A percentile compares a stretch with the other conserved stretches of the same genome.
phyloP scores from a whole-genome alignment of 495 filamentous ascomycete species.

The Jackrogersella multiformis region DNA sequence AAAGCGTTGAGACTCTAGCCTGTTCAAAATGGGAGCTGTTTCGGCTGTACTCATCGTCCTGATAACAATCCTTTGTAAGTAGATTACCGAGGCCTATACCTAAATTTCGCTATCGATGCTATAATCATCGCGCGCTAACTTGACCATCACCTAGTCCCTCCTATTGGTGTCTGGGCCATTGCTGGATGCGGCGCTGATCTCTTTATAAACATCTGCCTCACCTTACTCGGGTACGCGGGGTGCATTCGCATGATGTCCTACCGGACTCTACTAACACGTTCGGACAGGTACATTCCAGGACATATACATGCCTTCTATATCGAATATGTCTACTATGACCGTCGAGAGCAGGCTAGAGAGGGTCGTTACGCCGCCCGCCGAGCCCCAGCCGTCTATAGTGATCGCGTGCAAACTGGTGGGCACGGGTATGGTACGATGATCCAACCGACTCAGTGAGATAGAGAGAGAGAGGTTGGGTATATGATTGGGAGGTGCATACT shows the following conservation, averaged over 20 bases:
- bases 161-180: slow-evolving; percentile 52
- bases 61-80: slow-evolving; percentile 64
- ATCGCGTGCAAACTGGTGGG: slow-evolving; percentile 78
- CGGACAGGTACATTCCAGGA: slow-evolving; percentile 73
- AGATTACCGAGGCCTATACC: neutral
- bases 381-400: slow-evolving; percentile 82
- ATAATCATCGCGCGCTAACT: slow-evolving; percentile 1
- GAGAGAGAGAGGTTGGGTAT: too few species aligned
- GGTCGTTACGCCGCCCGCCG: slow-evolving; percentile 58
- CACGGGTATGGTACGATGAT: slow-evolving; percentile 64
- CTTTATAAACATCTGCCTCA: slow-evolving; percentile 91
- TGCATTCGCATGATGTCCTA: neutral
- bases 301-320: slow-evolving; percentile 93
- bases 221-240: slow-evolving; percentile 61
- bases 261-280: slow-evolving; percentile 4
- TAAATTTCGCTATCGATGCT: neutral
- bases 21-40: slow-evolving; percentile 61
- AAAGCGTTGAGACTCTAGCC: slow-evolving; percentile 4
- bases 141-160: slow-evolving; percentile 48
- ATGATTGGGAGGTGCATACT: neutral
- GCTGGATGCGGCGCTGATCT: slow-evolving; percentile 80
- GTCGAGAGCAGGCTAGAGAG: slow-evolving; percentile 63
- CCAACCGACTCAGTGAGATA: slow-evolving; percentile 41
- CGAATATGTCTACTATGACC: slow-evolving; percentile 85
- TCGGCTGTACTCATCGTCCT: slow-evolving; percentile 64